Evolutionary conservation across 2,329 filamentous ascomycete genomes (phyloP).

Genomic region (Penicillium sp.): DNA sequence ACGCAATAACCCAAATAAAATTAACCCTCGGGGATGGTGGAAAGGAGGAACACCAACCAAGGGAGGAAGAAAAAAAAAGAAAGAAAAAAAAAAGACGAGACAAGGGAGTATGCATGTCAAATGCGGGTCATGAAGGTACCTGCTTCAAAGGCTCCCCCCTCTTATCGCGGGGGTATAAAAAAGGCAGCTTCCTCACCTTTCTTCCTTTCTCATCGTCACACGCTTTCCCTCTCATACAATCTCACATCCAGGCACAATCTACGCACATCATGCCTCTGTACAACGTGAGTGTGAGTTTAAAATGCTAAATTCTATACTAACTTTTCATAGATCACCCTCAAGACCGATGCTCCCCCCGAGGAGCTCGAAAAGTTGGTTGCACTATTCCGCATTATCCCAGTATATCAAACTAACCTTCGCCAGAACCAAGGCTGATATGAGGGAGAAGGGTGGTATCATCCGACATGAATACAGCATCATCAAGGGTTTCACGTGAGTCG

Average conservation of each 20-base stretch:
- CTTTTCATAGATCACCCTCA: slow-evolving; percentile 72
- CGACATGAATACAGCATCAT: slow-evolving; percentile 81
- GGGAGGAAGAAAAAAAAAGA: not conserved
- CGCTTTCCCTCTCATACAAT: not conserved
- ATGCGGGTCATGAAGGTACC: slow-evolving; percentile 6
- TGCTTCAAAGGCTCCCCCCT: slow-evolving; percentile 4
- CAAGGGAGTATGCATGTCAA: not conserved
- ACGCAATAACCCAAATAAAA: not conserved
- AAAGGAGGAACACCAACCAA: not conserved
- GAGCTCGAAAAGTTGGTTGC: slow-evolving; percentile 67
- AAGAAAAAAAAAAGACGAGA: not conserved
- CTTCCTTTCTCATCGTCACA: not conserved
- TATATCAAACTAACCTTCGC: slow-evolving; percentile 12
- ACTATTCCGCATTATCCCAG: not conserved
- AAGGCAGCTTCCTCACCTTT: not conserved
- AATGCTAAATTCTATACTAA: slow-evolving; percentile 1
- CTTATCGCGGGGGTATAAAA: not conserved
- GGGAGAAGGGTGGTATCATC: slow-evolving; percentile 79
- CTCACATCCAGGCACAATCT: not conserved
- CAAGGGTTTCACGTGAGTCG: slow-evolving; percentile 86
- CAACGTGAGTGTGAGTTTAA: slow-evolving; percentile 33
- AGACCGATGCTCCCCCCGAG: slow-evolving; percentile 65
- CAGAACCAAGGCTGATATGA: slow-evolving; percentile 76
- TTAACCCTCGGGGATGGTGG: not conserved
- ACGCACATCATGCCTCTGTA: slow-evolving; percentile 38